Evolutionary conservation across 192 early-diverging fungal species (phyloP).

Genomic region (Rhizoclosmatium globosum): DNA sequence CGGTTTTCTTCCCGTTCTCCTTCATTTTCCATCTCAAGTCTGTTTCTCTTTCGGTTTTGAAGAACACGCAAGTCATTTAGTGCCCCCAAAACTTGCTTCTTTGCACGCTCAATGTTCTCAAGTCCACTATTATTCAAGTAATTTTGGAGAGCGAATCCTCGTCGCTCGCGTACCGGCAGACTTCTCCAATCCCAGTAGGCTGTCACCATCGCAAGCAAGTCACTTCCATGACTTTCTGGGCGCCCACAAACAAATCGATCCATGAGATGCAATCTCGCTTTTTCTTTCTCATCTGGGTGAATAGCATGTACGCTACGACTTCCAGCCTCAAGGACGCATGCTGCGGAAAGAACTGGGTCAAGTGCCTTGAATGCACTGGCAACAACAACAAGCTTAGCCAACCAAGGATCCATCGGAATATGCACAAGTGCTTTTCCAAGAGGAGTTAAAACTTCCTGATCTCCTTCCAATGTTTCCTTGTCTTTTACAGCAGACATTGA

Average conservation of each 20-base stretch:
- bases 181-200: constrained; percentile 53
- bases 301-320: constrained; percentile 53
- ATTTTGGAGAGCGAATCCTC: constrained; percentile 44
- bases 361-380: constrained; percentile 77
- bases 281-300: constrained; percentile 51
- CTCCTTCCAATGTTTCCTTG: neutral
- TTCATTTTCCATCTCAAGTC: neutral
- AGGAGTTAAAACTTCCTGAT: constrained; percentile 64
- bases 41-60: neutral
- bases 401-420: constrained; percentile 73
- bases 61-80: constrained; percentile 49
- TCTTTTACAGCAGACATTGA: too few species aligned
- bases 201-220: constrained; percentile 48
- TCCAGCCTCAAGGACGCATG: constrained; percentile 61
- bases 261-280: constrained; percentile 49
- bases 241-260: constrained; percentile 31
- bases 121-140: constrained; percentile 44
- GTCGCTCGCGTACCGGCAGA: neutral
- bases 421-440: constrained; percentile 68
- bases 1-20: neutral
- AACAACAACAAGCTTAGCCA: constrained; percentile 75
- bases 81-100: constrained; percentile 46
- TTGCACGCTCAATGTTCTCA: constrained; percentile 46
- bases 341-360: constrained; percentile 76
- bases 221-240: constrained; percentile 40